phyloP scores from a whole-genome alignment of 2,329 filamentous ascomycete species.

The Penicillium sp. region DNA sequence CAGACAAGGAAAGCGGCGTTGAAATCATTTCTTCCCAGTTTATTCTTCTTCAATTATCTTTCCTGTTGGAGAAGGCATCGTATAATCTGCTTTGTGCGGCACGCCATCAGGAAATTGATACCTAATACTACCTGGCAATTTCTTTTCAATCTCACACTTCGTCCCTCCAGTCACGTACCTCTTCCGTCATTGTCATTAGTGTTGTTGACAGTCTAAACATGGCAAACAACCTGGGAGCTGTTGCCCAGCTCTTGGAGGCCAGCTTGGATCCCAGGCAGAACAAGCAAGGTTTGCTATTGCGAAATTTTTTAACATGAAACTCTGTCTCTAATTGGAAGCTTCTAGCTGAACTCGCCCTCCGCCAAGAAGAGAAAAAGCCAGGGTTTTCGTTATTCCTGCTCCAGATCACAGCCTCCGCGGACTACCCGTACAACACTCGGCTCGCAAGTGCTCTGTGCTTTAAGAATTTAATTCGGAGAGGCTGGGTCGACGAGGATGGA shows the following conservation, averaged over 20 bases:
- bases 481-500: constrained; percentile 94
- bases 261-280: constrained; percentile 84
- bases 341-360: constrained; percentile 75
- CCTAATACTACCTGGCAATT: background rate
- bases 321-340: constrained; percentile 3
- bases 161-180: background rate
- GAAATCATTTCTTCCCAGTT: background rate
- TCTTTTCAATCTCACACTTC: background rate
- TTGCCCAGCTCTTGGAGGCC: constrained; percentile 83
- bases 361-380: constrained; percentile 73
- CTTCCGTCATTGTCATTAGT: background rate
- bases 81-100: background rate
- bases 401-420: constrained; percentile 77
- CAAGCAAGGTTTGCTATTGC: constrained; percentile 72
- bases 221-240: constrained; percentile 57
- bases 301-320: background rate
- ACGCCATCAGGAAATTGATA: background rate
- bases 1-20: constrained; percentile 27
- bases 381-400: constrained; percentile 85
- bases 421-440: constrained; percentile 70
- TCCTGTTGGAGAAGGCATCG: background rate
- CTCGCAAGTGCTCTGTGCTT: constrained; percentile 89
- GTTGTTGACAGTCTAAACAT: constrained; percentile 38
- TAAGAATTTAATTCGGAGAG: constrained; percentile 95
- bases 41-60: background rate